Evolutionary conservation across 1,139 yeast genomes (phyloP), one percentile per base, ranked within the genome.

Genomic region (Taphrina populina): DNA sequence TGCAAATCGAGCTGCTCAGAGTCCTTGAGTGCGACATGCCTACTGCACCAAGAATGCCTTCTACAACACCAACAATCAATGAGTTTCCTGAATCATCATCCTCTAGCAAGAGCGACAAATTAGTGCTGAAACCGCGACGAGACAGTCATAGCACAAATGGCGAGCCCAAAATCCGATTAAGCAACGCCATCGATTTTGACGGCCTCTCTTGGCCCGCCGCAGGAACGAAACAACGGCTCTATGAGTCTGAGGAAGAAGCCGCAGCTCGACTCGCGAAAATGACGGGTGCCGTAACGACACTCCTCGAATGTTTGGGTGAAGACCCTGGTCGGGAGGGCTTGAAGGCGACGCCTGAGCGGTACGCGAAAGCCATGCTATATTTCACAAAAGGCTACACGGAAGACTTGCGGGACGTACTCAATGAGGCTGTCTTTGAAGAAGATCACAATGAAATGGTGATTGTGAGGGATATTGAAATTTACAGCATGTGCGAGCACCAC

Each of bases 401-500:
- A 64, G 88, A 88, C 68, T 83, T 86, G 59, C 74, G 83, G 60
- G 96, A 88, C 67, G 96, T 90, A 29, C 84, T 94, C 65, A 92
- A 94, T 66, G 77, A 88, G 60, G 98, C 98, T 0, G 95, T 94
- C 10, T 94, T 94, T 64, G 96, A 92, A 69, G 98, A 92, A 69
- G 95, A 94, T 68, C 98, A 94, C 69, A 97, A 92, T 69, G 99
- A 92, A 69, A 92, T 92, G 97, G 98, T 92, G 46, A 90, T 92
- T 63, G 98, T 92, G 29, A 79, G 92, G 68, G 97, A 94, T 69
- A 92, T 92, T 60, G 96, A 88, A 65, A 80, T 92, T 52, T 86
- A 84, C 70, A 87, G 96, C 3, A 75, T 92, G 58, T 92, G 99
- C 72, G 99, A 92, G 70, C 99, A 92, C 69, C 99, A 92, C 71